Conservation (phyloP, 1,284 basidiomycete species). For the Tilletia indica region DNA sequence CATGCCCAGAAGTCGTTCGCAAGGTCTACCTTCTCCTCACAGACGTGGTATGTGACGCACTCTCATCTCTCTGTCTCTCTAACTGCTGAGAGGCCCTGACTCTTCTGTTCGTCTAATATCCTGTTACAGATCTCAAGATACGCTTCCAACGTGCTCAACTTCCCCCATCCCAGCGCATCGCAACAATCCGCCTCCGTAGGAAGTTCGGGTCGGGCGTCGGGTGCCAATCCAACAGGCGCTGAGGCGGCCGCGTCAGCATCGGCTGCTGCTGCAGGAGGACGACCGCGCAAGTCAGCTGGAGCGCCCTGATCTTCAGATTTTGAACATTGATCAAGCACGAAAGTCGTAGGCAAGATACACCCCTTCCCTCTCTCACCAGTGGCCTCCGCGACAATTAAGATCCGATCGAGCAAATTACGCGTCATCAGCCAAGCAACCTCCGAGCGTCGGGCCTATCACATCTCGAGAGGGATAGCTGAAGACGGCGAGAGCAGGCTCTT, state of each 20-base stretch:
- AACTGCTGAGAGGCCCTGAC: background rate
- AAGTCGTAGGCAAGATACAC: too few species aligned
- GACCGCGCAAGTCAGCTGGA: background rate
- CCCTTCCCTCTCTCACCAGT: too few species aligned
- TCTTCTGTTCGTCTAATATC: background rate
- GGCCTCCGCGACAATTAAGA: too few species aligned
- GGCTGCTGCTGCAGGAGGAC: background rate
- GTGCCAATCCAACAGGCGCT: background rate
- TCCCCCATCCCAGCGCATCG: background rate
- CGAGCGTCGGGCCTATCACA: too few species aligned
- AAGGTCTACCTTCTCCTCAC: constrained; percentile 50
- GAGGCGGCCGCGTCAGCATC: constrained; percentile 2
- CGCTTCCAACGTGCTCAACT: constrained; percentile 47
- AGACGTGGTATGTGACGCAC: constrained; percentile 34
- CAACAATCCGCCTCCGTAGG: background rate
- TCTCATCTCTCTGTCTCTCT: background rate
- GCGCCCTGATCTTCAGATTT: background rate
- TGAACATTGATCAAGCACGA: too few species aligned
- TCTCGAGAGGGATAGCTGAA: too few species aligned
- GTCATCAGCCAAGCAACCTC: too few species aligned
- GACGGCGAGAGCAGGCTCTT: too few species aligned
- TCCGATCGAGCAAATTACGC: too few species aligned
- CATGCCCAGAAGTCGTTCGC: constrained; percentile 48
- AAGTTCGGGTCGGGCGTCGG: background rate
- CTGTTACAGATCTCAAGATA: constrained; percentile 41